Percentiles rank a stretch among this genome's conserved stretches.
These are phyloP conservation scores for Magnolia changhungtana DNA, from an alignment of 164 flowering plant species.

Conservation along the genomic window DNA sequence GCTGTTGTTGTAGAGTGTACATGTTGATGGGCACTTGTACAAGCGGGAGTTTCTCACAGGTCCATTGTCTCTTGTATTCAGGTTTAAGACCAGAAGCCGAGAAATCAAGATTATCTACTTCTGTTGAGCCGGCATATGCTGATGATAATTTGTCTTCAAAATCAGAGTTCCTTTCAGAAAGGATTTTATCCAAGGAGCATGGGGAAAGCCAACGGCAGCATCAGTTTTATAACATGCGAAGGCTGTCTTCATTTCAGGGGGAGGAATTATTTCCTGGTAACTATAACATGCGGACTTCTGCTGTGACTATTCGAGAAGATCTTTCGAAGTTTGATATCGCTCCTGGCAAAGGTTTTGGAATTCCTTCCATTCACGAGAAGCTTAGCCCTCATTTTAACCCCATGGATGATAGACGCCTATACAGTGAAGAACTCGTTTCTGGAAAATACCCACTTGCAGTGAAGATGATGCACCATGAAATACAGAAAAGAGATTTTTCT, in stretches of 20 bases:
- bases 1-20: conserved; percentile 9
- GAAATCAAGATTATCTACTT: conserved; percentile 16
- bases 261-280: conserved; percentile 12
- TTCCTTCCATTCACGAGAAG: conserved; percentile 15
- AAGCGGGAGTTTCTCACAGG: conserved; percentile 21
- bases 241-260: conserved; percentile 11
- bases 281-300: not conserved
- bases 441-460: not conserved
- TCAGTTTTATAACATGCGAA: conserved; percentile 17
- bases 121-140: conserved; percentile 14
- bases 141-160: conserved; percentile 2
- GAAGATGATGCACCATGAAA: conserved; percentile 1
- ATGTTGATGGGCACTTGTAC: not conserved
- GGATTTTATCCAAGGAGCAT: conserved; percentile 12
- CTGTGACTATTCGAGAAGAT: not conserved
- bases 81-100: conserved; percentile 28
- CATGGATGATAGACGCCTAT: not conserved
- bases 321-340: not conserved
- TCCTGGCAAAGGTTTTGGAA: conserved; percentile 1
- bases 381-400: conserved; percentile 5
- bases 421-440: not conserved
- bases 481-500: not conserved
- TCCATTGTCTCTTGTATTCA: conserved; percentile 25
- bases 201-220: conserved; percentile 22
- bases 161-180: conserved; percentile 11